Base-by-base conservation (phyloP, 495 filamentous ascomycete species). In the Elaphomyces granulatus region DNA sequence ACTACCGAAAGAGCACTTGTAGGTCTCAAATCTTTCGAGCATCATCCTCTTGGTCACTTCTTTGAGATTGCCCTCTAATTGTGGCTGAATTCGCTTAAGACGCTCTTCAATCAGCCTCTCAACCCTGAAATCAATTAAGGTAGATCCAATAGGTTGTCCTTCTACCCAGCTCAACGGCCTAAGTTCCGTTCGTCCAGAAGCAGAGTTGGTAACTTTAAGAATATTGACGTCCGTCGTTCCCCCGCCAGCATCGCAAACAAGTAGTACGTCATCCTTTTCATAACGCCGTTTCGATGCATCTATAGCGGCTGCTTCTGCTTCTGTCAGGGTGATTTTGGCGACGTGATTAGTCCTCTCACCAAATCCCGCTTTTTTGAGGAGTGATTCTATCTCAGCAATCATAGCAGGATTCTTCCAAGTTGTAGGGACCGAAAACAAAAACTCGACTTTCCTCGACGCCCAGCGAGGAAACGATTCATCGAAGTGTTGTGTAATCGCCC, bases 221-320 rank as follows among this genome's bases (percentile, higher is more conserved):
- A 63, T 53, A 19, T 62, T 61, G 3, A 64, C 55, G 40, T 66
- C 62, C 58, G 63, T 73, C 0, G 71, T 73, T 8, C 71, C 71
- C 36, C 71, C 71, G 1, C 71, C 71, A 28, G 68, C 65, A 54
- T 75, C 71, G 44, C 71, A 75, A 20, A 75, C 59, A 19, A 75
- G 50, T 6, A 73, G 48, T 7, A 64, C 59, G 47, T 72, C 68
- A n/a, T 56, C 42, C 17, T 14, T 37, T 21, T 54, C 16, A 49
- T 60, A 58, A 41, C 54, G 45, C 30, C 62, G 60, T 15, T 60
- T 64, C 4, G 60, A 63, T 0, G 66, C 61, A 49, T 71, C 67
- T 0, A 79, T 74, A 9, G 78, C 78, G 4, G 77, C 77, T 3
- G 77, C 77, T 51, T 81, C 77, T 3, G 77, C 75, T 50, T 82